phyloP scores from a whole-genome alignment of 306 rosid genomes.

The Ormosia emarginata region DNA sequence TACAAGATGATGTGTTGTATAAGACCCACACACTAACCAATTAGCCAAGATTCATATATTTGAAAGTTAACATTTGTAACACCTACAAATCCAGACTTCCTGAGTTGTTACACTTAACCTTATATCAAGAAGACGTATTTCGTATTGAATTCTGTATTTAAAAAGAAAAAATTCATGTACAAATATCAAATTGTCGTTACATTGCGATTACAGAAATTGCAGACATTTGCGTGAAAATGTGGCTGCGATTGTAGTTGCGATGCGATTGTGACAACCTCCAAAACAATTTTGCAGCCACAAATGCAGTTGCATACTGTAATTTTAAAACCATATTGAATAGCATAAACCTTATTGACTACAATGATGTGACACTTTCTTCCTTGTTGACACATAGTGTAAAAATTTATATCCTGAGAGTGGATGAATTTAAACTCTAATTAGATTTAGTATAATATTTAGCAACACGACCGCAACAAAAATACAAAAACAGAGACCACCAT shows the following conservation, averaged over 20 bases:
- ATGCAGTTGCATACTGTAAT: neutral
- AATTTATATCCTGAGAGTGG: neutral
- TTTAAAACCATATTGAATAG: neutral
- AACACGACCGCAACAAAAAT: too few relatives aligned
- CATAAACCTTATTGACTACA: neutral
- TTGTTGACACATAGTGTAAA: neutral
- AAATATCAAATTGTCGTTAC: neutral
- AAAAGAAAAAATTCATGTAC: neutral
- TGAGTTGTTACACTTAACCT: neutral
- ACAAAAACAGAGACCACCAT: neutral
- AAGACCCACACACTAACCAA: neutral
- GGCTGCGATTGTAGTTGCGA: neutral
- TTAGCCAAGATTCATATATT: neutral
- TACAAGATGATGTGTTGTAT: neutral
- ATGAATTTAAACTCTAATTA: neutral
- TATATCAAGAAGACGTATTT: neutral
- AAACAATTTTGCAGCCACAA: neutral
- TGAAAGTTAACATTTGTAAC: neutral
- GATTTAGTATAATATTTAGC: neutral
- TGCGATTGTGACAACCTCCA: neutral
- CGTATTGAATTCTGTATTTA: neutral
- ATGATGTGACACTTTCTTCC: too few relatives aligned
- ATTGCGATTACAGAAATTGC: neutral
- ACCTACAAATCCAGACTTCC: neutral
- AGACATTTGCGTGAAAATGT: neutral